Evolutionary conservation across 257 asterid genomes (phyloP), one percentile per base, ranked within the genome.

Genomic region (Solanum ossicruentum): DNA sequence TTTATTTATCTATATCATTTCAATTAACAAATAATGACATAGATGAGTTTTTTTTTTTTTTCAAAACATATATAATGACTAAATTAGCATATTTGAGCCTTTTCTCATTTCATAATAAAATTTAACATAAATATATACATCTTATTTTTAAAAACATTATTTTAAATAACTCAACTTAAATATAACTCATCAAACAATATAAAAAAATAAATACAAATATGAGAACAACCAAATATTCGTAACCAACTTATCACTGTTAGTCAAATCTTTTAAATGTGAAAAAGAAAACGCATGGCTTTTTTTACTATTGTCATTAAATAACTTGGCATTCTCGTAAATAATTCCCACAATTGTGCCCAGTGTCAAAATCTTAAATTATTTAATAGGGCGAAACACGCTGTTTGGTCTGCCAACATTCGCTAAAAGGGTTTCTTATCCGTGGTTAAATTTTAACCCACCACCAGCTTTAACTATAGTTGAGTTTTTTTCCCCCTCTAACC

Each of bases 361-460:
- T 21, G 23, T 75, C 10, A 75, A 75, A 47, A 51, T 8, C 61
- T 23, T 7, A n/a, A 26, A 15, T 32, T 69, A 51, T 52, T 77
- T 26, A 23, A 10, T 26, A 15, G 47, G 63, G 21, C 65, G 41
- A 23, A 77, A 77, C 82, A 77, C 47, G 82, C 16, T 77, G 65
- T 51, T 77, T 77, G 82, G 82, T 52, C 82, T 77, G 23, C 82
- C 82, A 52, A 77, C 82, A 51, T 52, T 26, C 52, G 47, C 26
- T 63, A 16, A 5, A 77, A 77, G 16, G 4, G 21, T 16, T 26
- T 51, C n/a, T 28, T 51, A 77, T 13, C 63, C 82, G 13, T 77
- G 63, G 82, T 77, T 26, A 51, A 26, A 3, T 26, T 26, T 9
- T 15, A 77, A 51, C 7, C 13, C 39, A 2, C 13, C 12, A 13